phyloP scores from a whole-genome alignment of 1,139 yeast species.

The Suhomyces anneliseae region DNA sequence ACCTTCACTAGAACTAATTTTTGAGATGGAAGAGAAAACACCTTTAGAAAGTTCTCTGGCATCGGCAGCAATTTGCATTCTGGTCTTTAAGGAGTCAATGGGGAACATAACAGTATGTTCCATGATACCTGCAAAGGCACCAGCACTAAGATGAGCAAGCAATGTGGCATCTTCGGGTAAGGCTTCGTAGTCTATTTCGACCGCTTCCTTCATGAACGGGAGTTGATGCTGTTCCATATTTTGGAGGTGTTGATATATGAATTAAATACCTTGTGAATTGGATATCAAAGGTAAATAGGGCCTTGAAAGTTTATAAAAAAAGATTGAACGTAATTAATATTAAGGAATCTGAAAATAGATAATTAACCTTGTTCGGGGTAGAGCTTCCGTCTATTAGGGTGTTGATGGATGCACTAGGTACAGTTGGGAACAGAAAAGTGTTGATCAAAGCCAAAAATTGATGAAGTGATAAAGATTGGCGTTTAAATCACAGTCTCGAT shows the following conservation, averaged over 20 bases:
- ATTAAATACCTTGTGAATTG: background rate
- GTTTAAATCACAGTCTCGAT: background rate
- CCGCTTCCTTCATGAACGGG: conserved; percentile 25
- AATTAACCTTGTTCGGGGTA: too few species aligned
- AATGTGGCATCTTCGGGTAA: conserved; percentile 87
- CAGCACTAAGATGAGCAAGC: conserved; percentile 80
- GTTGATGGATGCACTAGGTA: too few species aligned
- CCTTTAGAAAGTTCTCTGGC: conserved; percentile 38
- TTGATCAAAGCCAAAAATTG: background rate
- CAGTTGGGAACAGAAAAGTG: background rate
- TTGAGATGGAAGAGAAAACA: conserved; percentile 61
- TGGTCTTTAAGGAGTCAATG: conserved; percentile 88
- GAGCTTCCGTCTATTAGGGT: too few species aligned
- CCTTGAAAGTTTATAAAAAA: background rate
- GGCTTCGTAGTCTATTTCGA: conserved; percentile 83
- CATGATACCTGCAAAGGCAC: conserved; percentile 98
- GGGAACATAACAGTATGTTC: conserved; percentile 98
- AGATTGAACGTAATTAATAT: too few species aligned
- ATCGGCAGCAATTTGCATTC: conserved; percentile 78
- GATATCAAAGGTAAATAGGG: background rate
- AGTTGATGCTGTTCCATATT: conserved; percentile 19
- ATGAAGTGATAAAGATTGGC: background rate
- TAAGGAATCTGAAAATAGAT: too few species aligned
- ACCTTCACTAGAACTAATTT: conserved; percentile 87
- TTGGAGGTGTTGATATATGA: background rate